These are phyloP conservation scores for Cylindrodendrum hubeiense DNA, from an alignment of 2,329 filamentous ascomycete genomes.

Conservation along the genomic window DNA sequence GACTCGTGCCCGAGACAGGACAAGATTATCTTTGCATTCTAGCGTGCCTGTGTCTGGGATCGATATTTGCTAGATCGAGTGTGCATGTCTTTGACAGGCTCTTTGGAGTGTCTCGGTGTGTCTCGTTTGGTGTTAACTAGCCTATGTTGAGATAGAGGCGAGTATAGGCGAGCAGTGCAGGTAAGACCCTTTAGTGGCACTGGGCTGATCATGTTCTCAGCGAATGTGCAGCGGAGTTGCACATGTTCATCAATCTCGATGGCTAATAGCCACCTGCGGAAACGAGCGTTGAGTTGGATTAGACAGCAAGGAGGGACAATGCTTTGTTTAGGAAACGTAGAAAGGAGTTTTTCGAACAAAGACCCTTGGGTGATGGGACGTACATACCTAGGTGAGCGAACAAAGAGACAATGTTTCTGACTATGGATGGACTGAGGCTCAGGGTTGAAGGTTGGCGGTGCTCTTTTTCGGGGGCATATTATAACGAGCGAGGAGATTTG, in stretches of 20 bases:
- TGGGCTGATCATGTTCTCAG: background rate
- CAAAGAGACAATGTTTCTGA: too few species aligned
- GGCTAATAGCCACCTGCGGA: background rate
- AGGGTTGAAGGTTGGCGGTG: too few species aligned
- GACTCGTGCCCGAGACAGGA: background rate
- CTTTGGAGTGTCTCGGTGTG: background rate
- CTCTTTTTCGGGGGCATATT: too few species aligned
- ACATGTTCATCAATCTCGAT: background rate
- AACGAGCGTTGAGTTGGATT: background rate
- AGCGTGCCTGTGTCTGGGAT: conserved; percentile 4
- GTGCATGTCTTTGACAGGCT: background rate
- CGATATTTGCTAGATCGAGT: background rate
- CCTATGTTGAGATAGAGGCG: background rate
- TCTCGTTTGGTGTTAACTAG: background rate
- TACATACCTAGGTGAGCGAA: too few species aligned
- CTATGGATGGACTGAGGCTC: too few species aligned
- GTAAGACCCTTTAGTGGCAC: background rate
- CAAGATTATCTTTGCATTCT: background rate
- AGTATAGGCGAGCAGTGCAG: background rate
- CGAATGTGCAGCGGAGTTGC: background rate
- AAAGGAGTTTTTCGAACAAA: background rate
- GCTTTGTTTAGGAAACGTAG: background rate
- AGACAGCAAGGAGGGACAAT: background rate
- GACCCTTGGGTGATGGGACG: too few species aligned
- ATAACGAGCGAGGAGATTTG: too few species aligned